These are phyloP conservation scores for Paxillus rubicundulus DNA, from an alignment of 768 basidiomycete genomes.

Conservation along the genomic window DNA sequence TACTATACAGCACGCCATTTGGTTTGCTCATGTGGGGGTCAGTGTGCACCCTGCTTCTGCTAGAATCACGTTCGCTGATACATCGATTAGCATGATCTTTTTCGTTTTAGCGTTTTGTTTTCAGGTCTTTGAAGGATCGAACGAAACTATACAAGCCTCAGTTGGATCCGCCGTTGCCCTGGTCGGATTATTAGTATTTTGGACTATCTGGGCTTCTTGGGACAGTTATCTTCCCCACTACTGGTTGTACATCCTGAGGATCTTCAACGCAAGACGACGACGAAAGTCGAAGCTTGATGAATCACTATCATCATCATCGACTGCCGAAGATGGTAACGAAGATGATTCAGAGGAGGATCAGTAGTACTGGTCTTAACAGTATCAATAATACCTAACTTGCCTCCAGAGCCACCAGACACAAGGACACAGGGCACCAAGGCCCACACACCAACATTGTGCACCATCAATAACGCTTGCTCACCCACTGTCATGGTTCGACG, in stretches of 20 bases:
- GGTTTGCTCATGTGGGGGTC: slow-evolving; percentile 32
- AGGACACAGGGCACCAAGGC: too few relatives aligned
- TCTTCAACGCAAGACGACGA: neutral
- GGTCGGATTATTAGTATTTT: neutral
- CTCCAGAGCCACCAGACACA: too few relatives aligned
- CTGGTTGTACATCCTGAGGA: neutral
- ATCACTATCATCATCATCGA: neutral
- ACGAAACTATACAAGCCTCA: neutral
- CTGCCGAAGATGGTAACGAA: neutral
- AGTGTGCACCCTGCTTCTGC: neutral
- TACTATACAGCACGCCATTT: slow-evolving; percentile 32
- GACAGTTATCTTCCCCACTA: slow-evolving; percentile 1
- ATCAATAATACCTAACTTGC: too few relatives aligned
- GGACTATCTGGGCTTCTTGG: slow-evolving; percentile 1
- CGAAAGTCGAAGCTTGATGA: neutral
- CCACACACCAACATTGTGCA: too few relatives aligned
- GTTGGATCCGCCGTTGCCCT: slow-evolving; percentile 1
- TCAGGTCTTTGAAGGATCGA: slow-evolving; percentile 2
- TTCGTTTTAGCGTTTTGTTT: slow-evolving; percentile 8
- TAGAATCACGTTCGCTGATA: too few relatives aligned
- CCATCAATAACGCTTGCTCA: too few relatives aligned
- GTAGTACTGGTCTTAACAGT: neutral
- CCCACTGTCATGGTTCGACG: too few relatives aligned
- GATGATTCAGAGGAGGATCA: neutral
- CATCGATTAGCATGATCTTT: slow-evolving; percentile 6